phyloP scores from a whole-genome alignment of 768 basidiomycete genomes.

The Lenzites betulinus region DNA sequence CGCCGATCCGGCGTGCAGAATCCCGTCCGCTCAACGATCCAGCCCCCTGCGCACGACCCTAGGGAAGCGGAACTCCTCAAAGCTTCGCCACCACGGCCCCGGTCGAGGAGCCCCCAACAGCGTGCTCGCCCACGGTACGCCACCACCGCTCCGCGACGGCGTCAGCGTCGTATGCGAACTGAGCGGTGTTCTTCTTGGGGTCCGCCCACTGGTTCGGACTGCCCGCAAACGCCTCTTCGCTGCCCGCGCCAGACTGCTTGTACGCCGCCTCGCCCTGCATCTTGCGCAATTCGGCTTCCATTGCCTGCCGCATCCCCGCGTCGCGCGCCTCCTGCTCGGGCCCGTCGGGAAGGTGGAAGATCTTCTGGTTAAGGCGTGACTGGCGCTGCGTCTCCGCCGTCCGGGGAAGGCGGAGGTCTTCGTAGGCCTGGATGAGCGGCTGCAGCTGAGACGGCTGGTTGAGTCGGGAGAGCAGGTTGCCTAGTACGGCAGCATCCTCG shows the following conservation, averaged over 20 bases:
- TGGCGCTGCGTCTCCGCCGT: slow-evolving; percentile 50
- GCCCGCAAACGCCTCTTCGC: slow-evolving; percentile 28
- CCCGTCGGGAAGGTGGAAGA: slow-evolving; percentile 60
- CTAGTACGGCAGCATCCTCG: slow-evolving; percentile 52
- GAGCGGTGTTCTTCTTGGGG: slow-evolving; percentile 44
- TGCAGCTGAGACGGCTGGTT: slow-evolving; percentile 43
- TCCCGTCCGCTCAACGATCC: no score
- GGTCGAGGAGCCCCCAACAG: neutral
- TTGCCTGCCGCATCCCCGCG: slow-evolving; percentile 49
- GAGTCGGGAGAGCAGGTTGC: slow-evolving; percentile 50
- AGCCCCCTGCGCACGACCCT: no score
- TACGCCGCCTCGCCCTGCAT: slow-evolving; percentile 20
- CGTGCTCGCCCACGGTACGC: slow-evolving; percentile 33
- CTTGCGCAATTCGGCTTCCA: slow-evolving; percentile 40
- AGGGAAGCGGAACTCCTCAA: neutral
- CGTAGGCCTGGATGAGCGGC: slow-evolving; percentile 51
- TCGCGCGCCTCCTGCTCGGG: slow-evolving; percentile 55
- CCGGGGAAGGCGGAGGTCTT: slow-evolving; percentile 51
- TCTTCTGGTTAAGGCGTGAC: slow-evolving; percentile 51
- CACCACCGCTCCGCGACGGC: slow-evolving; percentile 53
- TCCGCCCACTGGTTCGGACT: slow-evolving; percentile 64
- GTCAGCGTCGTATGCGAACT: slow-evolving; percentile 60
- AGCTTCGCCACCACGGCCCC: neutral
- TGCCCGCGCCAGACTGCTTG: neutral
- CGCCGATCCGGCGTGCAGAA: no score